phyloP scores from a whole-genome alignment of 1,284 basidiomycete genomes.

The Schizophyllum amplum region DNA sequence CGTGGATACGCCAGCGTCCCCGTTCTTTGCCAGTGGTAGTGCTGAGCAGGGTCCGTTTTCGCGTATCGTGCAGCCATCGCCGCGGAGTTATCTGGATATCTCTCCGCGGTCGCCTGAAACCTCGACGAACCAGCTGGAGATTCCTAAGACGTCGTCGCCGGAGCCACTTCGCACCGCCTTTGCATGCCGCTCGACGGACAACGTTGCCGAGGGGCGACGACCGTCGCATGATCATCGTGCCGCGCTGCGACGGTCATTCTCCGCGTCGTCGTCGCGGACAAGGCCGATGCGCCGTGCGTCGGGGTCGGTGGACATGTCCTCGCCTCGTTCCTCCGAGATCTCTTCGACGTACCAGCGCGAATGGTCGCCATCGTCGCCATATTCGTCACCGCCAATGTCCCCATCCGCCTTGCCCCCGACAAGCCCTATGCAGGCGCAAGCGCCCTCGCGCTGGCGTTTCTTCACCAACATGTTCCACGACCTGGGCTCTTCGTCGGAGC shows the following conservation, averaged over 20 bases:
- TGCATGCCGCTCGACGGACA: conserved; percentile 20
- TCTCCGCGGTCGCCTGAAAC: too few relatives aligned
- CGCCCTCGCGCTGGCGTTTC: conserved; percentile 47
- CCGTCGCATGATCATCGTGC: conserved; percentile 1
- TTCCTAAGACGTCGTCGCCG: conserved; percentile 16
- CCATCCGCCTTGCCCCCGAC: conserved; percentile 16
- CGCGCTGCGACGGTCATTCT: conserved; percentile 12
- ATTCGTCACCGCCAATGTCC: conserved; percentile 2
- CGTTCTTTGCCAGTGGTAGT: too few relatives aligned
- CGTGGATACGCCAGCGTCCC: conserved; percentile 8
- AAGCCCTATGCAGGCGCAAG: conserved; percentile 14
- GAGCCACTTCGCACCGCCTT: conserved; percentile 16
- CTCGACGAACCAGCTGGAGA: neutral
- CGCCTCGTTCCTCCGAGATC: neutral
- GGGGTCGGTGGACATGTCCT: conserved; percentile 6
- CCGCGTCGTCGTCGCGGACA: conserved; percentile 1
- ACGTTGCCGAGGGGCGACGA: conserved; percentile 6
- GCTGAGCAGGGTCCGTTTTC: too few relatives aligned
- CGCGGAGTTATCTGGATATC: too few relatives aligned
- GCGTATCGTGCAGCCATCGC: neutral
- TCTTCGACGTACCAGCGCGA: conserved; percentile 1
- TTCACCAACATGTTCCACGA: conserved; percentile 42
- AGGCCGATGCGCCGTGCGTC: conserved; percentile 5
- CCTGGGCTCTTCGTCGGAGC: conserved; percentile 17
- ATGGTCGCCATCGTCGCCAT: neutral